Percentiles rank a stretch among this genome's conserved stretches.
Conservation (phyloP, 352 stramenopile species). For the Phytophthora ohioensis region DNA sequence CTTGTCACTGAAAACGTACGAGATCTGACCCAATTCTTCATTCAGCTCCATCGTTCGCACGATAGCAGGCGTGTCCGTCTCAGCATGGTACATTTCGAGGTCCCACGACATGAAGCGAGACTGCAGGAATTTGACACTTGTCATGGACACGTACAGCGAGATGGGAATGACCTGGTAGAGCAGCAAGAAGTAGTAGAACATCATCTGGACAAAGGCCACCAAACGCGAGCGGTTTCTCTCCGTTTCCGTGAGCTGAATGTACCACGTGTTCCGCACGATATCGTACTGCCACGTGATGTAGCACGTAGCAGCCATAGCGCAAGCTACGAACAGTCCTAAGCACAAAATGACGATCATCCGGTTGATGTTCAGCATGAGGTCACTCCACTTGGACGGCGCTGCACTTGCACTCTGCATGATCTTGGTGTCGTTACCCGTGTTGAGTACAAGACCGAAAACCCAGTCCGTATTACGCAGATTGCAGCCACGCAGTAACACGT, state of each 20-base stretch:
- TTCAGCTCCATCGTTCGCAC: constrained; percentile 91
- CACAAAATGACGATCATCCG: constrained; percentile 85
- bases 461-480: constrained; percentile 91
- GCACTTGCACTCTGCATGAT: constrained; percentile 89
- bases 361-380: constrained; percentile 85
- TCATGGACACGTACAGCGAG: constrained; percentile 94
- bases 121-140: constrained; percentile 91
- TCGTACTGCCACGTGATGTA: constrained; percentile 85
- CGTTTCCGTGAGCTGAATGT: constrained; percentile 59
- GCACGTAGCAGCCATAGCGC: constrained; percentile 69
- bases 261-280: constrained; percentile 79
- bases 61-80: constrained; percentile 91
- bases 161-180: constrained; percentile 94
- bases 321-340: constrained; percentile 69
- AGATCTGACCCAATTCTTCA: constrained; percentile 93
- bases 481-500: constrained; percentile 91
- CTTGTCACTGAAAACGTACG: constrained; percentile 93
- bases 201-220: constrained; percentile 85
- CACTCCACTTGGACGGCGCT: constrained; percentile 86
- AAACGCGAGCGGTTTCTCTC: constrained; percentile 53
- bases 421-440: constrained; percentile 93
- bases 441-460: constrained; percentile 88
- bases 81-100: constrained; percentile 90
- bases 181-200: constrained; percentile 94
- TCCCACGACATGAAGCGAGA: constrained; percentile 90